Evolutionary conservation across 2,329 filamentous ascomycete genomes (phyloP).

Genomic region (Penicillium psychrosexuale): DNA sequence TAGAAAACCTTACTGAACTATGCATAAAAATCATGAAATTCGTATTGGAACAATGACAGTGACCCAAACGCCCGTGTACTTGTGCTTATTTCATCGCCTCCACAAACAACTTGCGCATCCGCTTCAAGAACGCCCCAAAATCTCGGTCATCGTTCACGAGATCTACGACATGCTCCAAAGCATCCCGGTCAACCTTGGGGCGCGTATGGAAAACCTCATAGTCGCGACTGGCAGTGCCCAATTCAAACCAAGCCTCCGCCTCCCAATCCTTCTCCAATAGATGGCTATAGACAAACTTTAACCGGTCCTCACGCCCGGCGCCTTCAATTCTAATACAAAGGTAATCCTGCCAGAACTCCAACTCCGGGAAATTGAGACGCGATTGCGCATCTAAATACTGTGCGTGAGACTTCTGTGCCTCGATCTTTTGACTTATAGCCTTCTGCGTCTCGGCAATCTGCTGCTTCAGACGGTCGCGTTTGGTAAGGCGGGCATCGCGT

Average conservation of each 20-base stretch:
- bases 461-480: slow-evolving; percentile 54
- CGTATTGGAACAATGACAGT: slow-evolving; percentile 10
- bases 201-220: slow-evolving; percentile 79
- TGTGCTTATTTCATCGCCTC: slow-evolving; percentile 50
- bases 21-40: slow-evolving; percentile 18
- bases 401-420: slow-evolving; percentile 52
- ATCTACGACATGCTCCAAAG: slow-evolving; percentile 55
- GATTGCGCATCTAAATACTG: slow-evolving; percentile 77
- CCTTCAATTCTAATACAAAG: slow-evolving; percentile 87
- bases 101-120: slow-evolving; percentile 60
- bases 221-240: slow-evolving; percentile 75
- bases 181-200: slow-evolving; percentile 60
- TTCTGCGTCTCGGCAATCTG: slow-evolving; percentile 54
- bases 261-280: slow-evolving; percentile 85
- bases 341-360: slow-evolving; percentile 94
- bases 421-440: slow-evolving; percentile 45
- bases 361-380: slow-evolving; percentile 84
- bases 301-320: slow-evolving; percentile 73
- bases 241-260: slow-evolving; percentile 87
- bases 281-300: slow-evolving; percentile 88
- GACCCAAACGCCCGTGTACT: background rate
- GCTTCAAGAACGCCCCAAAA: slow-evolving; percentile 59
- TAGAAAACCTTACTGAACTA: slow-evolving; percentile 9
- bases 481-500: slow-evolving; percentile 53
- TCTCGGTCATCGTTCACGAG: slow-evolving; percentile 59